Evolutionary conservation across 148 eudicot genomes (phyloP), one percentile per base, ranked within the genome.

Genomic region (Hydrangea macrophylla): DNA sequence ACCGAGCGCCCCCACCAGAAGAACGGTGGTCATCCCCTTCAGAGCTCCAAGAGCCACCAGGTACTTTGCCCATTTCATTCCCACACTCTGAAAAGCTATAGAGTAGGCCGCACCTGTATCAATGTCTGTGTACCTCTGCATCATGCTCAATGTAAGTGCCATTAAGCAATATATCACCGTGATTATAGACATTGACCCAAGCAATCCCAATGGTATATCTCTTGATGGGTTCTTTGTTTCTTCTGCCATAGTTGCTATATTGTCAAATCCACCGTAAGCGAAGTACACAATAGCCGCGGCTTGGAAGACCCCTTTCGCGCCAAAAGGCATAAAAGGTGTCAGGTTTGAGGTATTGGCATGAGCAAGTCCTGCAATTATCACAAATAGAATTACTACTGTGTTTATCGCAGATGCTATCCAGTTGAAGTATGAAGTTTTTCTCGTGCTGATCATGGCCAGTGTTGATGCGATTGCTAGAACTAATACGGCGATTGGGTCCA

Each of bases 221-320:
- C 76, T 66, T 9, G 75, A 31, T 0, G 92, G 92, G 42, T 90
- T 83, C 60, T 58, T 85, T 2, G 89, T 87, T 73, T 90, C 96
- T 67, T 90, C 96, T 2, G 96, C 90, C 78, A 87, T 72, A 7
- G 89, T 90, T 20, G 96, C 85, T 7, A 90, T 74, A 0, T 54
- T 76, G 69, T 90, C 96, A 40, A 90, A 90, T 17, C 96, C 92
- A 18, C 81, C 84, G 28, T 90, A 90, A n/a, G 92, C 92, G 26
- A 87, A 87, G 70, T 75, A 90, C 6, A 90, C 80, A 18, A 90
- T 66, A 2, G 96, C 84, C 3, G 92, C 82, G 4, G 92, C 96
- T 57, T 82, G 75, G 62, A 90, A 87, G 20, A 87, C 64, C 9
- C 96, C 90, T 66, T 78, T 62, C 0, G 74, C 82, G 0, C 88